phyloP scores from a whole-genome alignment of 495 filamentous ascomycete genomes.

The Trichoderma parareesei region DNA sequence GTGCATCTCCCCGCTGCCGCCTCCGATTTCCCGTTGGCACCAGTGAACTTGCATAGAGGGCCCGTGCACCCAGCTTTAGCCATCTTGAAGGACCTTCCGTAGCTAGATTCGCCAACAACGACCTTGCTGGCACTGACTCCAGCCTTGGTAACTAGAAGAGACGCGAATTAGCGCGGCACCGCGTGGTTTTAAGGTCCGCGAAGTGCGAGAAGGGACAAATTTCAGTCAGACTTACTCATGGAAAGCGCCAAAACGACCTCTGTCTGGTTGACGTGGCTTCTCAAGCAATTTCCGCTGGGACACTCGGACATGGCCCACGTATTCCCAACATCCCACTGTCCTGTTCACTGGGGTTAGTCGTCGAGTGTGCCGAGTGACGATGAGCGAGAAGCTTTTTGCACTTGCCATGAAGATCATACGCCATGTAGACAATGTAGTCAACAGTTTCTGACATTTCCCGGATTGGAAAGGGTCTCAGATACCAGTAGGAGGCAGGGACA shows the following conservation, averaged over 20 bases:
- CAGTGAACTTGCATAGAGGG: constrained; percentile 19
- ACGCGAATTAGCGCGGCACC: too few species aligned
- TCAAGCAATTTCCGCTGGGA: constrained; percentile 29
- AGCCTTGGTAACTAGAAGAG: constrained; percentile 26
- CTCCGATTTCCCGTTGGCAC: constrained; percentile 9
- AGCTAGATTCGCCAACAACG: constrained; percentile 22
- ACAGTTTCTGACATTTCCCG: too few species aligned
- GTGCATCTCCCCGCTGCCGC: constrained; percentile 31
- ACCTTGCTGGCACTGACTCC: constrained; percentile 28
- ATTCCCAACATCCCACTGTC: too few species aligned
- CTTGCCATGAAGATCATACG: too few species aligned
- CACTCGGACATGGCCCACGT: constrained; percentile 17
- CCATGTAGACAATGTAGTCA: too few species aligned
- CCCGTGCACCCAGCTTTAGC: constrained; percentile 16
- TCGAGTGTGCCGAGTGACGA: too few species aligned
- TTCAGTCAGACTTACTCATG: constrained; percentile 20
- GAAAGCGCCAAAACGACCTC: constrained; percentile 31
- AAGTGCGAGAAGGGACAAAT: too few species aligned
- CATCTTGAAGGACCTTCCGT: constrained; percentile 20
- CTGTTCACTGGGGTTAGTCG: too few species aligned
- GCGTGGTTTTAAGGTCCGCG: too few species aligned
- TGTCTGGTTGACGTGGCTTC: constrained; percentile 36
- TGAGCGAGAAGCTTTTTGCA: too few species aligned
- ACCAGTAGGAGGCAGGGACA: too few species aligned
- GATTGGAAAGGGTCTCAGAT: too few species aligned